A percentile compares a stretch with the other conserved stretches of the same genome.
Conservation (phyloP, 208 protist genomes). For the Perkinsela sp. region DNA sequence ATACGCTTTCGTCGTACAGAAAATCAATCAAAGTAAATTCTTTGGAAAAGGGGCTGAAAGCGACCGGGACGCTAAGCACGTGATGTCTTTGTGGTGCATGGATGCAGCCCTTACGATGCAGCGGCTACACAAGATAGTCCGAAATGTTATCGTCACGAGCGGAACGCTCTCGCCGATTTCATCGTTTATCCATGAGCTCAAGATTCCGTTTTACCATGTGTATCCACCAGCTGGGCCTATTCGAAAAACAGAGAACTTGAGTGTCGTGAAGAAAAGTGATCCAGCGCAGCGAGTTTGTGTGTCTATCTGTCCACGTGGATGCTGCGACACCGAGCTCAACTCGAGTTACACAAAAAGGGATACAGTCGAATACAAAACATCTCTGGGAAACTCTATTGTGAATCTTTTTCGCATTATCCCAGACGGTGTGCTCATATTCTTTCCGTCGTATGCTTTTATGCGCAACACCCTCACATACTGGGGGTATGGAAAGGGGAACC, state of each 20-base stretch:
- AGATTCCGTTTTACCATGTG: slow-evolving; percentile 18
- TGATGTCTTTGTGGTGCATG: slow-evolving; percentile 72
- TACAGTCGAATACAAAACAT: slow-evolving; percentile 31
- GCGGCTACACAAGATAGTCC: slow-evolving; percentile 12
- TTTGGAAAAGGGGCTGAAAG: slow-evolving; percentile 1
- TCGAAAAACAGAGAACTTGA: slow-evolving; percentile 8
- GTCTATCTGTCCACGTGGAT: slow-evolving; percentile 25
- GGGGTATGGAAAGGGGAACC: slow-evolving; percentile 14
- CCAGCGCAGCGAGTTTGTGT: slow-evolving; percentile 21
- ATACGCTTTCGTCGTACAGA: slow-evolving; percentile 1
- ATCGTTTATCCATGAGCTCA: slow-evolving; percentile 67
- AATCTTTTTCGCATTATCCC: slow-evolving; percentile 60
- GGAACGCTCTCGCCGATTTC: slow-evolving; percentile 81
- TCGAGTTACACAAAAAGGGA: slow-evolving; percentile 35
- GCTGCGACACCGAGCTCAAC: slow-evolving; percentile 37
- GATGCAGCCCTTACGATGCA: slow-evolving; percentile 35
- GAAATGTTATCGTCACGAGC: slow-evolving; percentile 67
- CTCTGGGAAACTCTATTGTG: slow-evolving; percentile 45
- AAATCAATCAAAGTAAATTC: not conserved
- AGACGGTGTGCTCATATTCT: slow-evolving; percentile 85
- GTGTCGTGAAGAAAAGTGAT: slow-evolving; percentile 75
- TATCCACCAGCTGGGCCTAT: not conserved
- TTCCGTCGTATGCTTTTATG: slow-evolving; percentile 65
- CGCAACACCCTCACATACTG: slow-evolving; percentile 33
- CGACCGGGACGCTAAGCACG: slow-evolving; percentile 6